Conservation (phyloP, 2,329 filamentous ascomycete species). For the Fusarium sp. region DNA sequence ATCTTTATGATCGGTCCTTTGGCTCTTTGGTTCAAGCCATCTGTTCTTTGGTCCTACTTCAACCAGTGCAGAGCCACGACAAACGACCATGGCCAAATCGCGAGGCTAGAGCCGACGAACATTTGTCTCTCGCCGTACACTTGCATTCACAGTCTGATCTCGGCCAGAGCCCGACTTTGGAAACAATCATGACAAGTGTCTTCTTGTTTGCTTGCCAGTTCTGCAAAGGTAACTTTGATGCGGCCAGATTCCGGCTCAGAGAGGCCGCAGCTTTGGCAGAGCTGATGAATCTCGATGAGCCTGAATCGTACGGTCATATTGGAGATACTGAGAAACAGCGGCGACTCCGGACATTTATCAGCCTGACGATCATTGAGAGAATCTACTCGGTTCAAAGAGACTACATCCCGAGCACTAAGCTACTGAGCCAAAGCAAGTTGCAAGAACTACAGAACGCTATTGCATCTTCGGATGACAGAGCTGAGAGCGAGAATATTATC, state of each 20-base stretch:
- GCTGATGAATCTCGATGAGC: constrained; percentile 3
- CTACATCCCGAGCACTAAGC: neutral
- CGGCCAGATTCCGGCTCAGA: neutral
- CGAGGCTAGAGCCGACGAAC: neutral
- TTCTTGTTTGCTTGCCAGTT: neutral
- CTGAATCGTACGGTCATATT: neutral
- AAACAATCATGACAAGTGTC: neutral
- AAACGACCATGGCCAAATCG: neutral
- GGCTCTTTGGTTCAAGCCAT: neutral
- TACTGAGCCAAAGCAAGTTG: neutral
- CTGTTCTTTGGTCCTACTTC: neutral
- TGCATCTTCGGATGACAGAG: neutral
- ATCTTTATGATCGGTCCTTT: neutral
- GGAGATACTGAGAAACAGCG: neutral
- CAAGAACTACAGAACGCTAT: neutral
- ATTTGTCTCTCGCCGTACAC: neutral
- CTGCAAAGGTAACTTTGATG: neutral
- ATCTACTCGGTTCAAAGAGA: constrained; percentile 1
- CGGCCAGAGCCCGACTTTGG: neutral
- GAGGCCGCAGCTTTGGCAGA: neutral
- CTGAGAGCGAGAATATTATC: neutral
- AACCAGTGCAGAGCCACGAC: neutral
- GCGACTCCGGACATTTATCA: neutral
- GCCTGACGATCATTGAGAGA: neutral
- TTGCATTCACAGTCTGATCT: neutral